These are phyloP conservation scores for Closterium sp. DNA, from an alignment of 139 green algal species.

Conservation along the genomic window DNA sequence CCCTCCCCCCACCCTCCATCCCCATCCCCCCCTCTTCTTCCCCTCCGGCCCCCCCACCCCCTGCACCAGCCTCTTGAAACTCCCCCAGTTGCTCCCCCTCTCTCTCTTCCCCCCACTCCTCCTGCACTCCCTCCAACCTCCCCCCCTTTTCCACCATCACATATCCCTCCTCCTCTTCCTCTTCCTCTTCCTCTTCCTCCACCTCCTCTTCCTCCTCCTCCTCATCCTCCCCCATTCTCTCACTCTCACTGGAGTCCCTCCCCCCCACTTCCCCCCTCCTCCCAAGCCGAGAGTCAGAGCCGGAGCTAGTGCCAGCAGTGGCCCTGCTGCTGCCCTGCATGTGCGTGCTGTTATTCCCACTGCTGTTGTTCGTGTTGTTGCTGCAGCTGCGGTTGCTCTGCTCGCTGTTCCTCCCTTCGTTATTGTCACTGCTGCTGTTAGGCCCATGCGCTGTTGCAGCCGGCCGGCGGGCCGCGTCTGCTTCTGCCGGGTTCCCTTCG, in stretches of 20 bases:
- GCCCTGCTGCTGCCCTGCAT: not conserved
- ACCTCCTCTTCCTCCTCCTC: not conserved
- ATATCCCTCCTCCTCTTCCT: not conserved
- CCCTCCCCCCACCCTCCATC: not conserved
- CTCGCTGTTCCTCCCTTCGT: slow-evolving; percentile 8
- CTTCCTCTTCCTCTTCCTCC: not conserved
- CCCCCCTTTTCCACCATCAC: not conserved
- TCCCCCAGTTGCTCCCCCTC: not conserved
- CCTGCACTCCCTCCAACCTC: not conserved
- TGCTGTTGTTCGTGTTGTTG: not conserved
- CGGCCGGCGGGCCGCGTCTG: too few species aligned
- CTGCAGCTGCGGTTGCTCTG: not conserved
- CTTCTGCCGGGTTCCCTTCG: not conserved
- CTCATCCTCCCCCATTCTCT: slow-evolving; percentile 3
- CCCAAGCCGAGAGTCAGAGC: not conserved
- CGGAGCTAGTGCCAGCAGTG: not conserved
- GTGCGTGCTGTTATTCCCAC: not conserved
- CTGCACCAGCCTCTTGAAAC: not conserved
- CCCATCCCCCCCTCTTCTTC: not conserved
- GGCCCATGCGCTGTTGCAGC: not conserved
- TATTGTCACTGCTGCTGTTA: slow-evolving; percentile 1
- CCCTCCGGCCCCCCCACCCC: too few species aligned
- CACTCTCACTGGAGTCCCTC: not conserved
- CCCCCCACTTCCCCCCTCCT: not conserved
- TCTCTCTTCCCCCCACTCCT: not conserved